Base-by-base conservation (phyloP, 2,329 filamentous ascomycete species). In the Colletotrichum tropicicola region DNA sequence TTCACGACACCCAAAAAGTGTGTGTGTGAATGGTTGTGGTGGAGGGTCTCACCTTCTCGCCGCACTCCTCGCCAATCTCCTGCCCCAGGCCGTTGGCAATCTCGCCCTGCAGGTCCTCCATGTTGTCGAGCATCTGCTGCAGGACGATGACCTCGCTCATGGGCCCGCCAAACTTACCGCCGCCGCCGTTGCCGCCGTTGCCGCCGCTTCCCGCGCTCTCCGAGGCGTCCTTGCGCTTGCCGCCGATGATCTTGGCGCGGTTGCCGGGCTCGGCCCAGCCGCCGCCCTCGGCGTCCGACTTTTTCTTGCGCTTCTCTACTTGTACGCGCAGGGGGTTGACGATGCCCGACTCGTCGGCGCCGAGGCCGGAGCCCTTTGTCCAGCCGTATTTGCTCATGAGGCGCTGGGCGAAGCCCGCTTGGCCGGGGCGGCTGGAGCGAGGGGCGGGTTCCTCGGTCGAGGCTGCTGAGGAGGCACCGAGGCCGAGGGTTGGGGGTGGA, bases 321-420 rank as follows among this genome's bases (percentile, higher is more conserved):
- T 97, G 89, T 25, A 95, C 92, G 48, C 89, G 89, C 4, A 99
- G 82, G 5, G 94, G 92, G 21, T 94, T 92, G 57, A 93, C 85
- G 71, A 99, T 98, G 66, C 96, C 96, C 23, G 89, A 89, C 30
- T 89, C 89, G 67, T 90, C 87, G 15, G 93, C 94, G 69, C 96
- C 96, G 4, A 99, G 87, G 19, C 96, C 96, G 67, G 91, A 87
- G 23, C 96, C 96, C 73, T 94, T 91, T 35, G 89, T 91, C 92
- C 94, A 98, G 59, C 96, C 96, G 79, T 97, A 96, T 75, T 98
- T 98, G 66, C 89, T 87, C 89, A 99, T 93, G 59, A 98, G 87
- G 32, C 94, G 91, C 69, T 94, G 88, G 0, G 93, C 96, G 76
- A 97, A 97, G 54, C 91, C 92, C 68, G 89, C 87, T 76, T 97